phyloP scores from a whole-genome alignment of 176 grass and related monocot genomes.

The Triticum aestivum region DNA sequence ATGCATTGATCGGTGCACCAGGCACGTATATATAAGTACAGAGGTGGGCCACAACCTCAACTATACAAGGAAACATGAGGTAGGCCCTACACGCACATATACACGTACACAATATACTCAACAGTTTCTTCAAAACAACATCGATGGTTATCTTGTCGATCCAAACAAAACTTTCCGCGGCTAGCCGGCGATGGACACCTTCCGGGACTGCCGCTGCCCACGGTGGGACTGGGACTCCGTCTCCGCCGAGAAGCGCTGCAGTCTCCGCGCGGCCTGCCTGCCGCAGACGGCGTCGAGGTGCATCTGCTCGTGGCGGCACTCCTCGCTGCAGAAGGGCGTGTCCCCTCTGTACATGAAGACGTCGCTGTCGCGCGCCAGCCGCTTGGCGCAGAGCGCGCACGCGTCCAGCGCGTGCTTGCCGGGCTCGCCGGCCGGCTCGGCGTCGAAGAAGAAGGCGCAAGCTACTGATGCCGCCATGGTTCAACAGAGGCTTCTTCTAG shows the following conservation, averaged over 20 bases:
- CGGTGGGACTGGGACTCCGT: neutral
- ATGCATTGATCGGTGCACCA: too few species aligned
- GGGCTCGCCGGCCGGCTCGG: neutral
- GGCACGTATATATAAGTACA: too few species aligned
- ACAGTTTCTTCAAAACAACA: too few species aligned
- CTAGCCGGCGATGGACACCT: slow-evolving; percentile 4
- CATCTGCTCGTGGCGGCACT: slow-evolving; percentile 62
- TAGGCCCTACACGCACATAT: too few species aligned
- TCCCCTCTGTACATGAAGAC: slow-evolving; percentile 84
- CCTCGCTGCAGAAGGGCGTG: slow-evolving; percentile 75
- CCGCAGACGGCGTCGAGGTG: slow-evolving; percentile 26
- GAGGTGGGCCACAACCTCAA: too few species aligned
- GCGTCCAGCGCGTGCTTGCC: slow-evolving; percentile 35
- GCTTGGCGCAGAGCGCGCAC: slow-evolving; percentile 57
- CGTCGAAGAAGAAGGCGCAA: slow-evolving; percentile 51
- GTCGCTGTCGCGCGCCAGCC: slow-evolving; percentile 42
- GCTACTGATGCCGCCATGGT: neutral
- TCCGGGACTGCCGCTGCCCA: neutral
- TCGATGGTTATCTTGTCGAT: neutral
- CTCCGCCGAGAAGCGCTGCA: neutral
- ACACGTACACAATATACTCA: too few species aligned
- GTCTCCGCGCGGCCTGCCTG: neutral
- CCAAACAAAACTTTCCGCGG: neutral
- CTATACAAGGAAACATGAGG: too few species aligned
- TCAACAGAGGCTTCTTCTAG: too few species aligned